Base-by-base conservation (phyloP, 306 rosid genomes). In the Cucurbita argyrosperma region DNA sequence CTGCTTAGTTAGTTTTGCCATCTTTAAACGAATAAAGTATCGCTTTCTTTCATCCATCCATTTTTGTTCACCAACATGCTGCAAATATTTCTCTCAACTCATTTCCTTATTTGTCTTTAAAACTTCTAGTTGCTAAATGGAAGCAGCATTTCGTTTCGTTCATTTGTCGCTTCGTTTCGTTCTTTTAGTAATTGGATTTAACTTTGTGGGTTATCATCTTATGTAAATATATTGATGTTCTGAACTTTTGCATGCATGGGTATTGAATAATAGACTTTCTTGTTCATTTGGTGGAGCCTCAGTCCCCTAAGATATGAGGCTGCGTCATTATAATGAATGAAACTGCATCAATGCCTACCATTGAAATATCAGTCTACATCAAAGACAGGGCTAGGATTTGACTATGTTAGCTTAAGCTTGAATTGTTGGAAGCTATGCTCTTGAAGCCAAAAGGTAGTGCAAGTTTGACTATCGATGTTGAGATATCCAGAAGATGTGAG, bases 1-100 rank as follows among this genome's bases (percentile, higher is more conserved):
- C 99, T 78, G 99, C 99, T 3, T 94, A 89, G 73, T 68, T 45
- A 5, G 47, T 46, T 67, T 46, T 13, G 4, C 6, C 73, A 46
- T 19, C 73, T 45, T 67, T 23, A 49, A 42, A 65, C 9, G 43
- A 64, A 6, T 68, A 46, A 45, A 69, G 16, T 4, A 2, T 69
- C 45, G 26, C 23, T 47, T 9, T 30, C 26, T 69, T 46, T 47
- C 74, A 49, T 69, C 45, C 59, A 15, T 38, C 50, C 65, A 72
- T 56, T 72, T 72, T 54, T 56, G 65, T 56, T 72, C 76, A 54
- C 40, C 43, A 72, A 40, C 51, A 4, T 53, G 76, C 55, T 53
- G 76, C 55, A 52, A 53, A 19, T 72, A 72, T 72, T n/a, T 72
- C 53, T 55, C 65, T 39, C 39, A 72, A 38, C 15, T 7, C 69